Evolutionary conservation across 2,329 filamentous ascomycete genomes (phyloP), one percentile per base, ranked within the genome.

Genomic region (Calonectria henricotiae): DNA sequence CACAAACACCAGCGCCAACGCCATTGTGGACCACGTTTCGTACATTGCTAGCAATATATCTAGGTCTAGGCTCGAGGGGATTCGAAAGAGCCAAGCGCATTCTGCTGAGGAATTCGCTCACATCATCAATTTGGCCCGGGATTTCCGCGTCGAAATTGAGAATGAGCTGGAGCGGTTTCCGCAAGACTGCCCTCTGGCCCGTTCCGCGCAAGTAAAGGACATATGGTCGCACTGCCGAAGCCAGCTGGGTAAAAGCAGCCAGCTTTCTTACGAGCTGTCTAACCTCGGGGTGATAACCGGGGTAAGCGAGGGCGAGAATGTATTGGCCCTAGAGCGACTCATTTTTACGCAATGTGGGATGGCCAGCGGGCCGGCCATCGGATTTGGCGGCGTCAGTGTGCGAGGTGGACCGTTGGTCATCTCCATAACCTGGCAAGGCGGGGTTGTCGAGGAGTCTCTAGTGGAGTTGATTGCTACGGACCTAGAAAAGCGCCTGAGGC

Each of bases 201-300:
- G 32, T 3, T 27, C 63, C 0, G 30, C 6, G 1, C 46, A 46
- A 1, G 35, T 68, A 1, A 15, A 51, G 4, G 47, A 74, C 20
- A 2, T 54, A 0, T 1, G 63, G 3, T n/a, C 35, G 0, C 46
- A 55, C 15, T 74, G 62, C 1, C 15, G 27, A 27, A 51, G 13
- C 4, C 70, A 71, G 20, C 27, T 41, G 2, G 67, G 72, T 5
- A 51, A 25, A 1, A 1, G 66, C 1, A 51, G 65, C 1, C 23
- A 27, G 1, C 43, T 44, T 8, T 71, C 65, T 1, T 74, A 74
- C 41, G 73, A 74, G 17, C 20, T 72, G 1, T 74, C 73, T 2
- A 74, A 74, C 15, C 43, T 74, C 0, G 73, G 72, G 0, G 61
- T 35, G 3, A 23, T 58, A 0, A 51, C 46, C 1, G 44, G 37